Evolutionary conservation across 2,329 filamentous ascomycete genomes (phyloP), one percentile per base, ranked within the genome.

Genomic region (Aspergillus sp.): DNA sequence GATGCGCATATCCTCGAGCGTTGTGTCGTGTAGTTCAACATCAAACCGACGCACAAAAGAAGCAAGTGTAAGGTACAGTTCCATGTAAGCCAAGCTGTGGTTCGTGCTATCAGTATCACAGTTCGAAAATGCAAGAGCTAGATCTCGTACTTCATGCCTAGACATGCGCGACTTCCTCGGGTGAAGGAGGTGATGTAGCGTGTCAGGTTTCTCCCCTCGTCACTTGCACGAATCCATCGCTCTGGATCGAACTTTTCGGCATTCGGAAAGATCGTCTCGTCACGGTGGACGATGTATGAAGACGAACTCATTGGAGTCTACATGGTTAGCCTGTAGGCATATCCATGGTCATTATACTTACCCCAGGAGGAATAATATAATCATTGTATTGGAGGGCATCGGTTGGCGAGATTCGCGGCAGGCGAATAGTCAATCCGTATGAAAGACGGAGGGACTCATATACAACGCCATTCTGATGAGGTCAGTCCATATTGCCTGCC

Each of bases 151-250:
- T 78, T 75, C 36, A 72, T 73, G 11, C 77, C 77, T 2, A 74
- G 58, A 53, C 77, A 79, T 57, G 71, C 70, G 16, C 76, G 63
- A 1, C 64, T 70, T 0, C 76, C 76, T 32, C 61, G 64, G 21
- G 61, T 61, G 50, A 76, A 75, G 0, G 66, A 55, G 7, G 72
- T 61, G 5, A 73, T 50, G 46, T 67, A 71, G 20, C 58, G 59
- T 21, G 64, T 56, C n/a, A 71, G 59, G 2, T 66, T 62, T 9
- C 64, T 51, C 2, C 67, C 67, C 13, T 58, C 56, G n/a, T 62
- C 58, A 5, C 64, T 49, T 46, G 60, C 56, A 7, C 68, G 16
- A 7, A 56, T 55, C 63, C 69, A 72, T 45, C 70, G 60, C 19
- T 71, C 68, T 4, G 70, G 70, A 2, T 57, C 49, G 60, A 71